Evolutionary conservation across 805 yeast species (phyloP).

Genomic region (Spathaspora arborariae): DNA sequence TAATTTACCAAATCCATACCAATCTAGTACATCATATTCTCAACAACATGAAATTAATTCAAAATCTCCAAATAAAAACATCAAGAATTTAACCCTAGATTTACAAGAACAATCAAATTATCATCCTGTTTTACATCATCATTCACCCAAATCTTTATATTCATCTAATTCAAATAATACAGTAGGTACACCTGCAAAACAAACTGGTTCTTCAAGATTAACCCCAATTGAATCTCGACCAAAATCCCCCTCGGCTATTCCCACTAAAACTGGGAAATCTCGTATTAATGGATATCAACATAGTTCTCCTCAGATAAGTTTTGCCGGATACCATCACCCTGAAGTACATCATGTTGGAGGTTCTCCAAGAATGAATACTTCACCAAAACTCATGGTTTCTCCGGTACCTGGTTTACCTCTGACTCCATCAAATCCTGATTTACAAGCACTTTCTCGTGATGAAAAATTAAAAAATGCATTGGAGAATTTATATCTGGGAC

Average conservation of each 20-base stretch:
- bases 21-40: neutral
- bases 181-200: neutral
- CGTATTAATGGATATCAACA: neutral
- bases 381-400: neutral
- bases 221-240: neutral
- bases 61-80: neutral
- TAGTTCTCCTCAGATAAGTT: neutral
- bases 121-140: neutral
- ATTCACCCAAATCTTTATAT: neutral
- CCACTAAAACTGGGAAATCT: neutral
- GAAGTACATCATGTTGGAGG: neutral
- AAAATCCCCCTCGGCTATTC: neutral
- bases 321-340: neutral
- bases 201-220: neutral
- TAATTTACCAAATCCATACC: neutral
- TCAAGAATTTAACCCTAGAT: conserved; percentile 2
- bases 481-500: neutral
- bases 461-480: neutral
- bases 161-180: neutral
- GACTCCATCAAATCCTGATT: neutral
- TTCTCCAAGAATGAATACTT: neutral
- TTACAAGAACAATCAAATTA: neutral
- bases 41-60: neutral
- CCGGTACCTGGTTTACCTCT: neutral
- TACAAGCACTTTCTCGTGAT: conserved; percentile 1